Evolutionary conservation across 345 rosid genomes (phyloP).

Genomic region (Passiflora organensis): DNA sequence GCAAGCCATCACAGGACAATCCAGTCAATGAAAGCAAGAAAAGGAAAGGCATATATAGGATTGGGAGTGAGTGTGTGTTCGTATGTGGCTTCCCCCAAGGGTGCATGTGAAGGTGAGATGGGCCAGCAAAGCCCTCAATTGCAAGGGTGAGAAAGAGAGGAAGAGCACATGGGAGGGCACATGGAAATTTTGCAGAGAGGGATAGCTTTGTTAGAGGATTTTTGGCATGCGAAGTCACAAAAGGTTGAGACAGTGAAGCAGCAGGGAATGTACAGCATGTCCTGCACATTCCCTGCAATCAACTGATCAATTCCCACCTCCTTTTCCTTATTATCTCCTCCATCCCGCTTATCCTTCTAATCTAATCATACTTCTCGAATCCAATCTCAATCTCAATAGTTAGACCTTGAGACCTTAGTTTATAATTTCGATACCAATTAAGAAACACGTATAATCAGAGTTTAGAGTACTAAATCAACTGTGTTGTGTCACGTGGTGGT

Average conservation of each 20-base stretch:
- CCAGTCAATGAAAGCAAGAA: neutral
- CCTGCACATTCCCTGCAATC: slow-evolving; percentile 62
- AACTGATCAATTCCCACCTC: slow-evolving; percentile 4
- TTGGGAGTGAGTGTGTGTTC: neutral
- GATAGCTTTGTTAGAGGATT: neutral
- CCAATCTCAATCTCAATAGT: neutral
- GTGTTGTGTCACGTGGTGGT: slow-evolving; percentile 18
- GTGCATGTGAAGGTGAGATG: slow-evolving; percentile 61
- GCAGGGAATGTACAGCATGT: slow-evolving; percentile 47
- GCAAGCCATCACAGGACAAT: neutral
- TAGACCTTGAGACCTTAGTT: neutral
- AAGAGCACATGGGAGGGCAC: slow-evolving; percentile 15
- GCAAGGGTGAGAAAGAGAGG: slow-evolving; percentile 7
- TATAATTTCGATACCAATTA: neutral
- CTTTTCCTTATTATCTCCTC: neutral
- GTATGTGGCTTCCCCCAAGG: slow-evolving; percentile 32
- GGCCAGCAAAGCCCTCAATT: slow-evolving; percentile 43
- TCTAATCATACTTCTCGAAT: neutral
- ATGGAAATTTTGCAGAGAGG: neutral
- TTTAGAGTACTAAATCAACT: neutral
- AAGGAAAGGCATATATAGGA: slow-evolving; percentile 3
- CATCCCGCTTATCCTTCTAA: neutral
- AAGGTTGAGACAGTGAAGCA: slow-evolving; percentile 42
- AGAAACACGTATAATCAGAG: neutral
- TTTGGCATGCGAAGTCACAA: slow-evolving; percentile 10